Conservation (phyloP, 495 filamentous ascomycete species). For the Penicillium arizonense region DNA sequence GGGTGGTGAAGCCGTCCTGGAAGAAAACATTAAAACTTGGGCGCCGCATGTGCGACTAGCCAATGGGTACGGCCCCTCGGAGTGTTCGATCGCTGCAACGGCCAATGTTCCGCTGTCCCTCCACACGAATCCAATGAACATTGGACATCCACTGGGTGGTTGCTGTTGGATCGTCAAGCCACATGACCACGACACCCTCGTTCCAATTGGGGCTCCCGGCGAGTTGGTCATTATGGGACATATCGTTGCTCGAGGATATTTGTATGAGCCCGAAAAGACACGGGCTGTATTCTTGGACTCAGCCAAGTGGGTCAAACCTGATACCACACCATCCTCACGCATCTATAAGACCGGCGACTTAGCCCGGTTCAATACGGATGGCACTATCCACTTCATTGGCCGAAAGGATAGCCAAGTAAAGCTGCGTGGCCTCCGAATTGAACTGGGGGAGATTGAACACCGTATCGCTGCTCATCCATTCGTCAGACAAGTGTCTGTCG, state of each 20-base stretch:
- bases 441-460: neutral
- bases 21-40: slow-evolving; percentile 16
- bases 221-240: too few species aligned
- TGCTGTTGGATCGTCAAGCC: slow-evolving; percentile 40
- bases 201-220: neutral
- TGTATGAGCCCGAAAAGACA: too few species aligned
- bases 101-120: slow-evolving; percentile 6
- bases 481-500: neutral
- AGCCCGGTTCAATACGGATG: neutral
- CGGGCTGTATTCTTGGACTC: too few species aligned
- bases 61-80: slow-evolving; percentile 43
- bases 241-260: too few species aligned
- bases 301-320: neutral
- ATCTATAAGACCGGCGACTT: slow-evolving; percentile 4
- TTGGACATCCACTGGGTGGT: slow-evolving; percentile 35
- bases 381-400: slow-evolving; percentile 15
- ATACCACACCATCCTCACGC: neutral
- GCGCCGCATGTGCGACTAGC: slow-evolving; percentile 19
- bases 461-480: neutral
- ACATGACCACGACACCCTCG: slow-evolving; percentile 23
- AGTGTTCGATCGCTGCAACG: slow-evolving; percentile 35
- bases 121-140: neutral
- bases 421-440: slow-evolving; percentile 3
- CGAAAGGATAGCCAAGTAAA: slow-evolving; percentile 30
- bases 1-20: slow-evolving; percentile 42